phyloP scores from a whole-genome alignment of 2,329 filamentous ascomycete species.

The Domatiomyces globalis region DNA sequence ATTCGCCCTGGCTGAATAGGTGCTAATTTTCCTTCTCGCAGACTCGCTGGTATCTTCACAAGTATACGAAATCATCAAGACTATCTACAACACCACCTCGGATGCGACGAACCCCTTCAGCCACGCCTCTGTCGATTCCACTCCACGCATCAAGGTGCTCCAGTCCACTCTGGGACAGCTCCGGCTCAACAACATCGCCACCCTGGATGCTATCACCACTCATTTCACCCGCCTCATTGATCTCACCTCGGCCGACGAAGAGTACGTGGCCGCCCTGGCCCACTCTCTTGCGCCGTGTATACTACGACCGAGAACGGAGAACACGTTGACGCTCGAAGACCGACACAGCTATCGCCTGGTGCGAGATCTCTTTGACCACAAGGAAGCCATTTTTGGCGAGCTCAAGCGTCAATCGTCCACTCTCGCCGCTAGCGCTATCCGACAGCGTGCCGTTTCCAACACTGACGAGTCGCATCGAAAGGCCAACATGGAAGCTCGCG shows the following conservation, averaged over 20 bases:
- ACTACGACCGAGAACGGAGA: constrained; percentile 73
- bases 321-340: constrained; percentile 86
- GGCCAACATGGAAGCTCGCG: constrained; percentile 85
- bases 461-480: constrained; percentile 91
- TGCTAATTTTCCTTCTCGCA: constrained; percentile 24
- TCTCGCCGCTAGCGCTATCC: constrained; percentile 10
- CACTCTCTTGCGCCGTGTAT: constrained; percentile 69
- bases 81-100: constrained; percentile 75
- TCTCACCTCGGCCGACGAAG: constrained; percentile 85
- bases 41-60: constrained; percentile 97
- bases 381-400: constrained; percentile 88
- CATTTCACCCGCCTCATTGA: constrained; percentile 96
- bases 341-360: constrained; percentile 82
- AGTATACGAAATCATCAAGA: constrained; percentile 97
- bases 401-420: constrained; percentile 57
- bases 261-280: constrained; percentile 63
- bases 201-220: constrained; percentile 94
- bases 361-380: constrained; percentile 82
- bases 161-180: constrained; percentile 93
- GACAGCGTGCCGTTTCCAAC: constrained; percentile 48
- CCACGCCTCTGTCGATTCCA: constrained; percentile 13
- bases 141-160: constrained; percentile 62
- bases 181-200: constrained; percentile 91
- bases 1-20: not conserved
- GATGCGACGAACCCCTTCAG: constrained; percentile 51